Conservation (phyloP, 805 yeast species). For the Grigorovia jiainica region DNA sequence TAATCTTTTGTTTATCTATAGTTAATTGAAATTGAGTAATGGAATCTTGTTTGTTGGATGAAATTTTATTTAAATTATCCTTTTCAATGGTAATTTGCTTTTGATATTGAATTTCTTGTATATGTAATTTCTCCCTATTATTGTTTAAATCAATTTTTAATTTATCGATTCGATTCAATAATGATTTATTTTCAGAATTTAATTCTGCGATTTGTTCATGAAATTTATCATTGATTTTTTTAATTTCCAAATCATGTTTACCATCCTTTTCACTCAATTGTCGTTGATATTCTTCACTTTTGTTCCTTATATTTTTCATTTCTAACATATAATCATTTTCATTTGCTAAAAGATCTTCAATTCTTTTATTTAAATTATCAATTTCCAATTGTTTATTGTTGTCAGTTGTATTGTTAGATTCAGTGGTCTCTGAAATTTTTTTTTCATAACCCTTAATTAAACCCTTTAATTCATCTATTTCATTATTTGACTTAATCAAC, state of each 20-base stretch:
- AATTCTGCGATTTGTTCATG: neutral
- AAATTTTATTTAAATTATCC: neutral
- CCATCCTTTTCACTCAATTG: neutral
- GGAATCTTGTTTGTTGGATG: neutral
- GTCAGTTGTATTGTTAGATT: neutral
- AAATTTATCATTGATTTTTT: neutral
- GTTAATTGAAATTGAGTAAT: neutral
- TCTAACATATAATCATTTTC: neutral
- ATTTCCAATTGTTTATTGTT: neutral
- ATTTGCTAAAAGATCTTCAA: neutral
- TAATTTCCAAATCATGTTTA: neutral
- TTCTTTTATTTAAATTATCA: neutral
- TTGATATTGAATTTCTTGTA: neutral
- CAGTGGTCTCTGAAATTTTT: too few species aligned
- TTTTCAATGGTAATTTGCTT: neutral
- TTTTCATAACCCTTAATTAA: too few species aligned
- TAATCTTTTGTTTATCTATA: neutral
- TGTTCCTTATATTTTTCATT: neutral
- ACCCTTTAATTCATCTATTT: constrained; percentile 1
- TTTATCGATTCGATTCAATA: neutral
- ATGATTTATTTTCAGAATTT: neutral
- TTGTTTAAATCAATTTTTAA: neutral
- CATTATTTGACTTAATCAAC: neutral
- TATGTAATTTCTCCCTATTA: neutral
- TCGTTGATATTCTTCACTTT: neutral